A percentile compares a stretch with the other conserved stretches of the same genome.
phyloP scores from a whole-genome alignment of 169 alveolate species.

The Plasmodium billcollinsi region DNA sequence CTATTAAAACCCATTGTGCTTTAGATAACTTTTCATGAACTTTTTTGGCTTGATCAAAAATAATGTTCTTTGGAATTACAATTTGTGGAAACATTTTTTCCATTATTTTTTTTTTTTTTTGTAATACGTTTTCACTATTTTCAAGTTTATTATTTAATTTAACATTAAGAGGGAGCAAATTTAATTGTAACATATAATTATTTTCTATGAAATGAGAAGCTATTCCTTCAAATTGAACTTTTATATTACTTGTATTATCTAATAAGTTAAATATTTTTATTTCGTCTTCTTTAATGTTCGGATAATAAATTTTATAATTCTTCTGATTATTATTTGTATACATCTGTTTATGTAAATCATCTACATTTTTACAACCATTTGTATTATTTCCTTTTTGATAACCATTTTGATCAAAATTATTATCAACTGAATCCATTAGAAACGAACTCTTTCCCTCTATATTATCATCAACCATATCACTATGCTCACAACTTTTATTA shows the following conservation, averaged over 20 bases:
- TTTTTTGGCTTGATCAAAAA: constrained; percentile 67
- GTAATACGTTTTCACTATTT: neutral
- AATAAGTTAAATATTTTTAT: constrained; percentile 21
- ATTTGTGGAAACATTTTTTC: constrained; percentile 29
- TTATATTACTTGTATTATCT: constrained; percentile 32
- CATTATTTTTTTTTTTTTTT: neutral
- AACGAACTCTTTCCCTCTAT: neutral
- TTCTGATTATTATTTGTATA: neutral
- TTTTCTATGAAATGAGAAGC: constrained; percentile 67
- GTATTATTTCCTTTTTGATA: neutral
- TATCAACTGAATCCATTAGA: neutral
- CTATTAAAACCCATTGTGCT: constrained; percentile 75
- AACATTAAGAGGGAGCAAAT: constrained; percentile 44
- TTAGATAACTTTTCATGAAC: constrained; percentile 44
- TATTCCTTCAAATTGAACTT: constrained; percentile 59
- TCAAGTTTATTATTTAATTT: constrained; percentile 3
- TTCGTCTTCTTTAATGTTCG: constrained; percentile 47
- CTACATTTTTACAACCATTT: neutral
- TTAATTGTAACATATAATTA: constrained; percentile 30
- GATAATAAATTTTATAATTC: neutral
- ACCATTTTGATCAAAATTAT: neutral
- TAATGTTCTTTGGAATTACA: constrained; percentile 36
- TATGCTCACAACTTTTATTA: neutral
- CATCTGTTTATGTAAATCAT: neutral
- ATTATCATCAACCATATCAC: neutral